Percentiles rank a stretch among this genome's conserved stretches.
phyloP scores from a whole-genome alignment of 1,284 basidiomycete genomes.

The Naganishia sp. region DNA sequence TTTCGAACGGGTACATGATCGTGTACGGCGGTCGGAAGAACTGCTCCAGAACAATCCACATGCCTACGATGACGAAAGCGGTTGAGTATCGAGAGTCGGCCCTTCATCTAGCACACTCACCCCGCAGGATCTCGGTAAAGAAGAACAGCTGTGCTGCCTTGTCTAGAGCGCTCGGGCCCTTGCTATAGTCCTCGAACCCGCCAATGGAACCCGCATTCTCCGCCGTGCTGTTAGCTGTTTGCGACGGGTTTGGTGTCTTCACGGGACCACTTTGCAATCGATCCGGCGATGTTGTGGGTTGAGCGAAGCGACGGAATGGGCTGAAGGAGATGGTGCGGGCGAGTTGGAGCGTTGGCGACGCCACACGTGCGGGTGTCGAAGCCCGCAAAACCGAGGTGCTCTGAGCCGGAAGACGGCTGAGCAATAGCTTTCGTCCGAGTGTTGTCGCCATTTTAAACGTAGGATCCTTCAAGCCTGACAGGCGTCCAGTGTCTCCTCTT shows the following conservation, averaged over 20 bases:
- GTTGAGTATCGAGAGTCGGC: not conserved
- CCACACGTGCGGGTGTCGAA: constrained; percentile 13
- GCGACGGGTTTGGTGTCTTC: constrained; percentile 41
- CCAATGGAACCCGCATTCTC: constrained; percentile 30
- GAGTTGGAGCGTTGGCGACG: constrained; percentile 23
- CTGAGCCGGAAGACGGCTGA: constrained; percentile 24
- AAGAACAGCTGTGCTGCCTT: constrained; percentile 97
- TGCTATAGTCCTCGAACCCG: constrained; percentile 53
- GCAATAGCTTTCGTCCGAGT: constrained; percentile 22
- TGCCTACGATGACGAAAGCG: constrained; percentile 62
- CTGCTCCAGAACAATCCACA: constrained; percentile 99
- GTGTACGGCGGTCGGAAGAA: constrained; percentile 98
- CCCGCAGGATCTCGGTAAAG: constrained; percentile 96
- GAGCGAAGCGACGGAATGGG: constrained; percentile 37
- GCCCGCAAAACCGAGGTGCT: constrained; percentile 25
- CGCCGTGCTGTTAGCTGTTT: constrained; percentile 35
- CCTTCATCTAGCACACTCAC: constrained; percentile 57
- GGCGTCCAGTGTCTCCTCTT: no score
- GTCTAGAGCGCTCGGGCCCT: constrained; percentile 84
- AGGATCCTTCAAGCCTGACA: not conserved
- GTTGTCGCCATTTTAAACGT: constrained; percentile 15
- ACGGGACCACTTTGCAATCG: constrained; percentile 39
- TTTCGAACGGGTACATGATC: constrained; percentile 87
- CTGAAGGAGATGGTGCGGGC: constrained; percentile 27
- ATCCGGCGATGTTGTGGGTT: constrained; percentile 42